Percentiles rank a stretch among this genome's conserved stretches.
phyloP scores from a whole-genome alignment of 2,329 filamentous ascomycete genomes.

The Curvularia eragrostidis region DNA sequence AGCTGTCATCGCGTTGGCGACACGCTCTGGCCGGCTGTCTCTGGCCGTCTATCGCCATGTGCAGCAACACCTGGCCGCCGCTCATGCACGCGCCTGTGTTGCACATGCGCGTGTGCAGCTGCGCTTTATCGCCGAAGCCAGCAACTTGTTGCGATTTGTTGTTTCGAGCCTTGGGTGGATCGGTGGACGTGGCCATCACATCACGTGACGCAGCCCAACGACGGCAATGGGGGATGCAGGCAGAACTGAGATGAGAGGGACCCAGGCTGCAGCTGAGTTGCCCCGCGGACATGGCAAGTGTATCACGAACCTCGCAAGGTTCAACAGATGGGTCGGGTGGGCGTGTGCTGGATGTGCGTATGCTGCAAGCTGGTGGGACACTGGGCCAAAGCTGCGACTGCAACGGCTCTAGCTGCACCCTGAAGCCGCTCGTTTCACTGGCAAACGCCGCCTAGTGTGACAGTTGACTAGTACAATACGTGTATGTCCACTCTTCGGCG shows the following conservation, averaged over 20 bases:
- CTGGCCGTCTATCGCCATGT: background rate
- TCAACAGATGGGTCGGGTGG: conserved; percentile 1
- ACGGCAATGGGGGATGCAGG: background rate
- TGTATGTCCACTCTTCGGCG: too few species aligned
- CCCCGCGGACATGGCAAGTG: conserved; percentile 6
- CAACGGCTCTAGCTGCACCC: conserved; percentile 3
- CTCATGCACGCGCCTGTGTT: background rate
- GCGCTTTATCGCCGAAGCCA: background rate
- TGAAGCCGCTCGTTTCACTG: conserved; percentile 13
- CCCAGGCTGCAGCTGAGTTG: conserved; percentile 7
- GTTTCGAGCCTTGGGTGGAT: background rate
- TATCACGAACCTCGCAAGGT: conserved; percentile 9
- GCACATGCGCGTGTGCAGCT: too few species aligned
- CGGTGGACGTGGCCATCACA: background rate
- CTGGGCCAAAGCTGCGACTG: conserved; percentile 12
- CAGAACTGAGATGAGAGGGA: conserved; percentile 5
- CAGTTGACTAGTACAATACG: too few species aligned
- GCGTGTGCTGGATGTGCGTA: background rate
- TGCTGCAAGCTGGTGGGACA: conserved; percentile 15
- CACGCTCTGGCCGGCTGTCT: background rate
- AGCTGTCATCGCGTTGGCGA: conserved; percentile 10
- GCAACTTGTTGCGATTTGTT: background rate
- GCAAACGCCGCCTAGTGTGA: background rate
- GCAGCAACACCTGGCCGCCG: background rate
- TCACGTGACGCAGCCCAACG: background rate